phyloP scores from a whole-genome alignment of 331 rosid genomes.

The Quercus phellos region DNA sequence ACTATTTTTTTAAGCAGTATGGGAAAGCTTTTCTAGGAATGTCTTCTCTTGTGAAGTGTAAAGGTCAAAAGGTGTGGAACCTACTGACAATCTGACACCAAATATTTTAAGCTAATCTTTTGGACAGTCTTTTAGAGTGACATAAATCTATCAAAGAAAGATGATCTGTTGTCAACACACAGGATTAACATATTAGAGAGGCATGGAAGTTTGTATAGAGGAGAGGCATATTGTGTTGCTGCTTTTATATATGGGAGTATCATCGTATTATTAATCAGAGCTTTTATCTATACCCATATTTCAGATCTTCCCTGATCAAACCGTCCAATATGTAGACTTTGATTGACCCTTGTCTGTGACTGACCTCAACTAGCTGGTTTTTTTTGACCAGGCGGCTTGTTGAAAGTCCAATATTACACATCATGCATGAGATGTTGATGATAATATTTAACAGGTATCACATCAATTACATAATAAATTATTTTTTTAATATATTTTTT shows the following conservation, averaged over 20 bases:
- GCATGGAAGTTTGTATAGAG: background rate
- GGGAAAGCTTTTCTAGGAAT: slow-evolving; percentile 21
- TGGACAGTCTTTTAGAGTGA: no score
- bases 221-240: background rate
- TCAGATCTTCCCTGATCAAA: background rate
- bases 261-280: background rate
- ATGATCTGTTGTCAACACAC: slow-evolving; percentile 29
- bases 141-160: slow-evolving; percentile 11
- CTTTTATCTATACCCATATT: no score
- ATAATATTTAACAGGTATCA: no score
- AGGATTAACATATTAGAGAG: background rate
- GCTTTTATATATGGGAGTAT: background rate
- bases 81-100: slow-evolving; percentile 25
- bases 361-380: slow-evolving; percentile 6
- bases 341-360: slow-evolving; percentile 35
- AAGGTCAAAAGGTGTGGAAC: slow-evolving; percentile 35
- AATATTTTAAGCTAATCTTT: background rate
- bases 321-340: slow-evolving; percentile 30
- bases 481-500: no score
- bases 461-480: no score
- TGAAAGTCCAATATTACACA: no score
- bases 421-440: no score
- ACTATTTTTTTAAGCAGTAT: background rate
- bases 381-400: background rate
- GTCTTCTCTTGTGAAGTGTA: slow-evolving; percentile 35